phyloP scores from a whole-genome alignment of 148 eudicot species.

The Simmondsia chinensis region DNA sequence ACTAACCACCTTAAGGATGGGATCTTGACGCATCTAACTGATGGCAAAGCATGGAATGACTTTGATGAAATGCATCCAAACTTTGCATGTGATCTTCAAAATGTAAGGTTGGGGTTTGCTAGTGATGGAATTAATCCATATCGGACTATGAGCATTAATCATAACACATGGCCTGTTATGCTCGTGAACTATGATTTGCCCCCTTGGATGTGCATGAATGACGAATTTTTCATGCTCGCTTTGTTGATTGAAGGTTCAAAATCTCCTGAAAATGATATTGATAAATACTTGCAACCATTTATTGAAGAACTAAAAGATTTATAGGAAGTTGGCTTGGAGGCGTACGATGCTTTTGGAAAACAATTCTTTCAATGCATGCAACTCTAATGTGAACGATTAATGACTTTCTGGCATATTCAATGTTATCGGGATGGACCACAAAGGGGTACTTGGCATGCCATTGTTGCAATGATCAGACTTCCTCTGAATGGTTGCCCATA shows the following conservation, averaged over 20 bases:
- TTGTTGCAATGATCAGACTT: background rate
- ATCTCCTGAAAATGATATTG: no score
- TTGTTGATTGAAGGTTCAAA: no score
- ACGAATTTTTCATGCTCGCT: background rate
- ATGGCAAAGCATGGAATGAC: background rate
- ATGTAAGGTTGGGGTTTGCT: background rate
- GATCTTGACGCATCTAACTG: background rate
- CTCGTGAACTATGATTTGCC: slow-evolving; percentile 5
- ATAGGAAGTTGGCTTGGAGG: background rate
- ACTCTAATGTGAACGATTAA: background rate
- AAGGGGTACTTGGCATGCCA: slow-evolving; percentile 1
- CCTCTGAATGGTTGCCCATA: background rate
- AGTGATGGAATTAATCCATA: no score
- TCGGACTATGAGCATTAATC: no score
- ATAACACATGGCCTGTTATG: no score
- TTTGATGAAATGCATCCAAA: background rate
- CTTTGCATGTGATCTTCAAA: background rate
- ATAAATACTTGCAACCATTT: no score
- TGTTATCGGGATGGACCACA: slow-evolving; percentile 3
- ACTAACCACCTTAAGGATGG: background rate
- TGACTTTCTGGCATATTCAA: slow-evolving; percentile 4
- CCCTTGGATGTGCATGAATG: slow-evolving; percentile 1
- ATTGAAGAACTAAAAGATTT: slow-evolving; percentile 4
- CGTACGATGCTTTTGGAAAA: slow-evolving; percentile 4
- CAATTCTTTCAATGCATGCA: slow-evolving; percentile 3